Evolutionary conservation across 441 rosid species (phyloP).

Genomic region (Raphanus hybrid): DNA sequence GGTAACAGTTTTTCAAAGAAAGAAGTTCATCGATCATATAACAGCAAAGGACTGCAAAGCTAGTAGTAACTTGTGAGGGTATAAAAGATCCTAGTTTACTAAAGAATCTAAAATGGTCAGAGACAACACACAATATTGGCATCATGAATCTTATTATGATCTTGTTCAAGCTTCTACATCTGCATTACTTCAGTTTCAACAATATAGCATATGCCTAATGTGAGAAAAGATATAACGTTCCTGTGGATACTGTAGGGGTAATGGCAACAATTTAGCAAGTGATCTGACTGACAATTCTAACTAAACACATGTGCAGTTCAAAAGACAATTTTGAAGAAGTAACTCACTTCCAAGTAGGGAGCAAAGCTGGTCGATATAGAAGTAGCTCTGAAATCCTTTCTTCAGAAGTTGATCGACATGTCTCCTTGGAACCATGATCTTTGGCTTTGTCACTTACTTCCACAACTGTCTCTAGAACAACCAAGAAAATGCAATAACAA

Average conservation of each 20-base stretch:
- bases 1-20: constrained; percentile 35
- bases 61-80: constrained; percentile 4
- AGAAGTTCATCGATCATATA: constrained; percentile 1
- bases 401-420: constrained; percentile 14
- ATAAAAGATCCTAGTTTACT: constrained; percentile 22
- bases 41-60: background rate
- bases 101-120: background rate
- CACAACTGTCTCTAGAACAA: constrained; percentile 40
- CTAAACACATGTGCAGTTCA: background rate
- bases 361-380: constrained; percentile 47
- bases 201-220: constrained; percentile 10
- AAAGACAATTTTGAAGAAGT: constrained; percentile 15
- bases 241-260: too few species aligned
- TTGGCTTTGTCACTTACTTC: constrained; percentile 36
- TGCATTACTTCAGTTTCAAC: constrained; percentile 18
- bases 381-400: constrained; percentile 27
- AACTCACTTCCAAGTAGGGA: constrained; percentile 66
- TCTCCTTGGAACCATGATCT: constrained; percentile 9
- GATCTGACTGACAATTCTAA: background rate
- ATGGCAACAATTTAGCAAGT: too few species aligned
- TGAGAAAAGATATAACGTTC: too few species aligned
- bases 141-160: background rate
- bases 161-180: constrained; percentile 6
- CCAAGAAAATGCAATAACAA: background rate
- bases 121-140: background rate